Conservation (phyloP, 2,329 filamentous ascomycete genomes). For the Neofusicoccum cordaticola region DNA sequence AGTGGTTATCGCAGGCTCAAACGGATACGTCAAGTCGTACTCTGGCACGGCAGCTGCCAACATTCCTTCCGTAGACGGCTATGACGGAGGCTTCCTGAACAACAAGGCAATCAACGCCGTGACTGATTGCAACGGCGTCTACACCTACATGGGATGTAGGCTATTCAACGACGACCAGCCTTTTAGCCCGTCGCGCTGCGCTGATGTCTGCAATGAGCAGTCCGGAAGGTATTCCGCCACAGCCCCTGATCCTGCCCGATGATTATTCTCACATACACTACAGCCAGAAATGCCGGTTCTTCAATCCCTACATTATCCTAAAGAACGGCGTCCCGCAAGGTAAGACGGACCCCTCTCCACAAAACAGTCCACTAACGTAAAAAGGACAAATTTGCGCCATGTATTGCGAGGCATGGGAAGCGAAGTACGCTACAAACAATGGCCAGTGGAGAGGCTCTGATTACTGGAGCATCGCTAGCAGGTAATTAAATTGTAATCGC, state of each 20-base stretch:
- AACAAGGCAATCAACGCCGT: background rate
- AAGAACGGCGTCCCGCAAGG: background rate
- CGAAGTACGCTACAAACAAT: background rate
- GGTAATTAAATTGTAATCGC: background rate
- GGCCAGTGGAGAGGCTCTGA: background rate
- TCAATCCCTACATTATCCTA: background rate
- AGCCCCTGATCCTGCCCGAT: background rate
- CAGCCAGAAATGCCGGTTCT: background rate
- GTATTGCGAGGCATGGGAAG: background rate
- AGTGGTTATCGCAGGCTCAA: slow-evolving; percentile 19
- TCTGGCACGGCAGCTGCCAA: background rate
- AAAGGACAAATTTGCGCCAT: slow-evolving; percentile 23
- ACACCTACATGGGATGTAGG: slow-evolving; percentile 28
- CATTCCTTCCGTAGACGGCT: background rate
- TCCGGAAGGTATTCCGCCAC: background rate
- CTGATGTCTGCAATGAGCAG: slow-evolving; percentile 23
- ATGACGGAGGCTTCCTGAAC: background rate
- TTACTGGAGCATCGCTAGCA: background rate
- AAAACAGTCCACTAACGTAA: background rate
- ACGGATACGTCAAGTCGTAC: background rate
- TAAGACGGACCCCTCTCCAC: too few relatives aligned
- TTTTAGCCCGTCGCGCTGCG: slow-evolving; percentile 31
- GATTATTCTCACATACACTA: background rate
- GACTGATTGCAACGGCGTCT: background rate
- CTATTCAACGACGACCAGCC: slow-evolving; percentile 25